phyloP scores from a whole-genome alignment of 768 basidiomycete genomes.

The Lepiota brunneoincarnata region DNA sequence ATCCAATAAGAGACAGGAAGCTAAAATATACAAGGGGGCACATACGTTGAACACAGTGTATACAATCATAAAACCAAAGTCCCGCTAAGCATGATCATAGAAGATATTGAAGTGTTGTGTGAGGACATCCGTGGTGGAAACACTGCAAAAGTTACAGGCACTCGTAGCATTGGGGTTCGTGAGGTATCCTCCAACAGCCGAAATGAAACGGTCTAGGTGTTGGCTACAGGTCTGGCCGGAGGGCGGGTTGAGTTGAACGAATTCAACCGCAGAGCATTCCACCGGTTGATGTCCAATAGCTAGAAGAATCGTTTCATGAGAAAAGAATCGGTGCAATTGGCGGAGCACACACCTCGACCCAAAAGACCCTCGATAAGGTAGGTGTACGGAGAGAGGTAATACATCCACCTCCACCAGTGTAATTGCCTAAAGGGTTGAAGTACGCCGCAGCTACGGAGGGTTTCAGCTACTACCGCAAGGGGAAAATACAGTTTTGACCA shows the following conservation, averaged over 20 bases:
- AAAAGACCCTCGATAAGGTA: constrained; percentile 51
- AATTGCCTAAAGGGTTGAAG: constrained; percentile 61
- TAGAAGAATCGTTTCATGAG: too few species aligned
- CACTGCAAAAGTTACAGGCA: constrained; percentile 56
- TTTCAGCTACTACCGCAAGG: neutral
- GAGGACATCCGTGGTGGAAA: constrained; percentile 52
- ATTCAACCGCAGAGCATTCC: constrained; percentile 59
- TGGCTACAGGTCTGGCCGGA: constrained; percentile 51
- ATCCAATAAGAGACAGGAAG: neutral
- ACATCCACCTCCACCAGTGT: constrained; percentile 78
- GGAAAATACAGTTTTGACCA: constrained; percentile 8
- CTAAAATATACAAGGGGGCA: constrained; percentile 1
- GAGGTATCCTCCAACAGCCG: constrained; percentile 54
- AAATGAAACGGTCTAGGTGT: constrained; percentile 53
- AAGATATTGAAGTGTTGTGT: constrained; percentile 54
- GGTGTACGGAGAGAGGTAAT: constrained; percentile 46
- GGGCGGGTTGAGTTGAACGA: constrained; percentile 59
- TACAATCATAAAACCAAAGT: constrained; percentile 49
- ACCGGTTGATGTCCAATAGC: constrained; percentile 50
- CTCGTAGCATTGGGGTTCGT: constrained; percentile 47
- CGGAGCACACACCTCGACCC: constrained; percentile 45
- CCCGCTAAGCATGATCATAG: constrained; percentile 50
- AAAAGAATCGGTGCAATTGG: too few species aligned
- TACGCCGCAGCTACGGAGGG: constrained; percentile 54
- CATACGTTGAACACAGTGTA: constrained; percentile 47